phyloP scores from a whole-genome alignment of 129 eudicot species.

The Pseudognaphalium luteoalbum region DNA sequence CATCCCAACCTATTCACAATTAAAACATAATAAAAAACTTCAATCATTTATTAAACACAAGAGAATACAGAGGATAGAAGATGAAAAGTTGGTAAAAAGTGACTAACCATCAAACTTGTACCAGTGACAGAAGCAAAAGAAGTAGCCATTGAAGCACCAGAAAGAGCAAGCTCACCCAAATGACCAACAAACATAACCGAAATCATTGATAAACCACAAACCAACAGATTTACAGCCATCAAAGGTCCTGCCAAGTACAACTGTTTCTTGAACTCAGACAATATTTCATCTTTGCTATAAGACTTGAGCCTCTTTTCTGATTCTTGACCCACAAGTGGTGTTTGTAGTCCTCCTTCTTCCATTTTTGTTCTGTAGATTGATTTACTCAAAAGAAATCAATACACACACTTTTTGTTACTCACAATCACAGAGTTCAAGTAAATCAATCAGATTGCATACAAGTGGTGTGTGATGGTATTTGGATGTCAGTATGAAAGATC shows the following conservation, averaged over 20 bases:
- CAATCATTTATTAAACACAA: background rate
- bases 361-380: constrained; percentile 1
- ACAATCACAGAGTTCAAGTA: background rate
- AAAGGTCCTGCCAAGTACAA: constrained; percentile 71
- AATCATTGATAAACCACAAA: constrained; percentile 52
- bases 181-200: constrained; percentile 94
- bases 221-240: constrained; percentile 52
- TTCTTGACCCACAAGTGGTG: constrained; percentile 40
- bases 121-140: constrained; percentile 86
- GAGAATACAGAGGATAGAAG: background rate
- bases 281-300: constrained; percentile 43
- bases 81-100: background rate
- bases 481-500: background rate
- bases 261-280: constrained; percentile 68
- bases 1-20: constrained; percentile 51
- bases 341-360: constrained; percentile 31
- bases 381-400: background rate
- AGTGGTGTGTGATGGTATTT: constrained; percentile 26
- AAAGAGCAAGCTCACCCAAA: constrained; percentile 76
- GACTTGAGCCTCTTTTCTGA: background rate
- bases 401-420: background rate
- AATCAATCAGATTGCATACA: constrained; percentile 1
- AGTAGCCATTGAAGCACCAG: constrained; percentile 96
- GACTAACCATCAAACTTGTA: constrained; percentile 59
- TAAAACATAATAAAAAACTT: background rate